A percentile compares a stretch with the other conserved stretches of the same genome.
Conservation (phyloP, 345 rosid species). For the Populus ilicifolia region DNA sequence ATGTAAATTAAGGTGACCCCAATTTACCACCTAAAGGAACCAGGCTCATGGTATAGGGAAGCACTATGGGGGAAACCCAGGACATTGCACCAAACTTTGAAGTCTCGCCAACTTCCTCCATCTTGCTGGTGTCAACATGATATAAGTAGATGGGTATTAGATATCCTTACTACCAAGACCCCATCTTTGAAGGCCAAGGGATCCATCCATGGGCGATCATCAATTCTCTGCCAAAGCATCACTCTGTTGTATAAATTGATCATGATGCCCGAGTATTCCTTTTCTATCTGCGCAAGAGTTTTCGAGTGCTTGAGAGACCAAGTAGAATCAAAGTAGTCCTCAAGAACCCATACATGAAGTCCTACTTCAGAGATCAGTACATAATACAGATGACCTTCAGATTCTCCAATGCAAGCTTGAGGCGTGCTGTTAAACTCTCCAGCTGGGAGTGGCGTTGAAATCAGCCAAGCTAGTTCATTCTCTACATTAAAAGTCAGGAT, state of each 20-base stretch:
- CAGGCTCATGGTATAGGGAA: constrained; percentile 38
- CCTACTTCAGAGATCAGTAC: constrained; percentile 31
- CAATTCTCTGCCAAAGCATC: not conserved
- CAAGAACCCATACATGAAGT: constrained; percentile 38
- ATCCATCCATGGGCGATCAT: constrained; percentile 26
- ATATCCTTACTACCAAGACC: constrained; percentile 32
- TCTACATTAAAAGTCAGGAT: constrained; percentile 33
- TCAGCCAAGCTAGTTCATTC: constrained; percentile 32
- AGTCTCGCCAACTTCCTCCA: constrained; percentile 16
- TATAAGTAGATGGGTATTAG: constrained; percentile 18
- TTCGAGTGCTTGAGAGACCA: constrained; percentile 33
- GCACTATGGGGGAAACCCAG: constrained; percentile 15
- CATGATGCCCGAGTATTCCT: constrained; percentile 18
- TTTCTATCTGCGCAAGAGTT: constrained; percentile 30
- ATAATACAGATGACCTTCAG: constrained; percentile 24
- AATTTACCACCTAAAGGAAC: constrained; percentile 14
- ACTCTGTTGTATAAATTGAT: constrained; percentile 17
- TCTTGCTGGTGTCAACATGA: constrained; percentile 12
- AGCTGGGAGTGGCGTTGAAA: constrained; percentile 32
- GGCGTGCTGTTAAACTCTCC: constrained; percentile 15
- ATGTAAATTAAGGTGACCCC: not conserved
- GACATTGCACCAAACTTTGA: constrained; percentile 19
- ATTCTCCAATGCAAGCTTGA: constrained; percentile 40
- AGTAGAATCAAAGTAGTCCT: constrained; percentile 34
- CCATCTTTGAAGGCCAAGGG: constrained; percentile 43